Conservation (phyloP, 2,329 filamentous ascomycete species). For the Rutstroemia sp. region DNA sequence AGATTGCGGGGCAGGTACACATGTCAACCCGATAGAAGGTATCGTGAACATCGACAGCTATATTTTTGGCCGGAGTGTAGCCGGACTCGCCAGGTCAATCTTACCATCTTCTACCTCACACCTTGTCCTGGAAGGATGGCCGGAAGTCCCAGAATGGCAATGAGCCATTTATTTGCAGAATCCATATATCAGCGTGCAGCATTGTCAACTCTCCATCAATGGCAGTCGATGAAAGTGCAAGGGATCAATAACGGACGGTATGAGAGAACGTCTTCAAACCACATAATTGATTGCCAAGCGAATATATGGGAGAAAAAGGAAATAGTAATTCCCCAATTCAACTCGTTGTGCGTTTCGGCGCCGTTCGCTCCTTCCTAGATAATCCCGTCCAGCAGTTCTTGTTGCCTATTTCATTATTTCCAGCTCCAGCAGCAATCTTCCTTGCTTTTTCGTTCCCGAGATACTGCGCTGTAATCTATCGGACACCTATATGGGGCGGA, state of each 20-base stretch:
- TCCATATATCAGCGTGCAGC: neutral
- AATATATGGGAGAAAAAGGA: neutral
- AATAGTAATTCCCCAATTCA: neutral
- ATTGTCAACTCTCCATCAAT: neutral
- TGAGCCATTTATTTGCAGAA: neutral
- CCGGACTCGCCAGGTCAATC: neutral
- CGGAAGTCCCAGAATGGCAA: neutral
- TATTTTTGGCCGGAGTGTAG: neutral
- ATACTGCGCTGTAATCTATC: neutral
- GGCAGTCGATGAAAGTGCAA: neutral
- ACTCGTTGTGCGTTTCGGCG: neutral
- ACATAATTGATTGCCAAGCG: constrained; percentile 1
- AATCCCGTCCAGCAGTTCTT: neutral
- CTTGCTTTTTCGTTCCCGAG: neutral
- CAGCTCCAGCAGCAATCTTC: neutral
- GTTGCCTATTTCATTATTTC: no score
- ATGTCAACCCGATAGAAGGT: neutral
- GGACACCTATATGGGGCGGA: neutral
- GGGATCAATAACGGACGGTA: neutral
- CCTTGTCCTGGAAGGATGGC: no score
- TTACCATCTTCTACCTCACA: neutral
- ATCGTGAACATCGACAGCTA: neutral
- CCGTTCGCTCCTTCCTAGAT: neutral
- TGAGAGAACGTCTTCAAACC: neutral
- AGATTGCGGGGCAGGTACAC: constrained; percentile 4